Base-by-base conservation (phyloP, 2,329 filamentous ascomycete genomes). In the Colletotrichum euphorbiae region DNA sequence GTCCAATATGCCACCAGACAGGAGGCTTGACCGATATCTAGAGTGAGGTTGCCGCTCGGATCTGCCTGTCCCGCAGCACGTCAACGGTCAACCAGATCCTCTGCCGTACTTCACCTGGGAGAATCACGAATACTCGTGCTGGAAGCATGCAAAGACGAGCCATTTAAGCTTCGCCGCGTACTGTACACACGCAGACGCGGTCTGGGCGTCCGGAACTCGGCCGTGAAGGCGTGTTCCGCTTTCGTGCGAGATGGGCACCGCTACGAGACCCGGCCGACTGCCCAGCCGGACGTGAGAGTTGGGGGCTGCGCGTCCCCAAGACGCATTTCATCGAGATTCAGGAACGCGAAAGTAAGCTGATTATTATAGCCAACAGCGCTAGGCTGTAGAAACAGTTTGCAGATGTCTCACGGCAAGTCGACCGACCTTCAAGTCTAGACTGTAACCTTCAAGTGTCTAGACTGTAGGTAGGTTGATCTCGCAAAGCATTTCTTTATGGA, bases 191-290 rank as follows among this genome's bases (percentile, higher is more conserved):
- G 17, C 1, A 6, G 28, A 19, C 50, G n/a, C 31, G 33, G 51
- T n/a, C 17, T 38, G 28, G n/a, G 33, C 31, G 33, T 59, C 56
- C 46, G 58, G 52, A 60, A 42, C 46, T 52, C 46, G 46, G 46
- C 58, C 46, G 45, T 43, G 33, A 31, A 42, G 9, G 15, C 45
- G 12, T 38, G 13, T 45, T n/a, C 55, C 40, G 55, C 31, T 28
- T 36, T 58, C 42, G 55, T 43, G 36, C 58, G 46, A 52, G 58
- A 43, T 31, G 19, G 31, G 24, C 58, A 42, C 21, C 45, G 17
- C 13, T 13, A 13, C 43, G 31, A 13, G n/a, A 17, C 13, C 31
- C 57, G 57, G 45, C 43, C 43, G 57, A 19, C 9, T 15, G 17
- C 19, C 9, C 28, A 40, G 13, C 57, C 57, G 57, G 6, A 17